A percentile compares a stretch with the other conserved stretches of the same genome.
Evolutionary conservation across 2,329 filamentous ascomycete species (phyloP).

Genomic region (Celoporthe dispersa): DNA sequence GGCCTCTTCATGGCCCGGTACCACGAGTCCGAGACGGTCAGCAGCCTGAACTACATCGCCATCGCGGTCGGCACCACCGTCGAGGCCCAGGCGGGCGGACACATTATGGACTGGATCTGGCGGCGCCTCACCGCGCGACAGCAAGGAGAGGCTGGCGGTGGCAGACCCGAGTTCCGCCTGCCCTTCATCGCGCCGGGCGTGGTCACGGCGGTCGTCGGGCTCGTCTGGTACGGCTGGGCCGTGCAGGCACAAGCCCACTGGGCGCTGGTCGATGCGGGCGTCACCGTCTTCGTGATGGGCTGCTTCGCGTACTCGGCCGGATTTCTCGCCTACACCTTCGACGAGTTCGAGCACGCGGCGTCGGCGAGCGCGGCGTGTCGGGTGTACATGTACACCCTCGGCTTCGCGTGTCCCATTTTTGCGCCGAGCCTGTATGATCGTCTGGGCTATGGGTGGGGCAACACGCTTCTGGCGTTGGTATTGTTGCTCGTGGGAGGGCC

Average conservation of each 20-base stretch:
- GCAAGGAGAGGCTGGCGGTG: slow-evolving; percentile 47
- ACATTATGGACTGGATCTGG: slow-evolving; percentile 46
- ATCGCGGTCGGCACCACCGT: slow-evolving; percentile 49
- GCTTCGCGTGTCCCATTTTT: slow-evolving; percentile 61
- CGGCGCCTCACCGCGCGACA: slow-evolving; percentile 39
- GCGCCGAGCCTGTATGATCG: slow-evolving; percentile 44
- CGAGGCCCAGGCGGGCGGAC: slow-evolving; percentile 42
- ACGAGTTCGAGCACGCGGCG: slow-evolving; percentile 47
- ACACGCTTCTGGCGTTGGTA: background rate
- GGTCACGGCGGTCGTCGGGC: background rate
- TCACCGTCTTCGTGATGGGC: slow-evolving; percentile 53
- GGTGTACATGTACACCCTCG: slow-evolving; percentile 55
- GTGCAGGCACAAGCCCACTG: background rate
- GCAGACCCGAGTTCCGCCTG: background rate
- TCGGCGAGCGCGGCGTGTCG: slow-evolving; percentile 55
- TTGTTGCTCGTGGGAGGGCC: background rate
- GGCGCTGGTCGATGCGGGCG: background rate
- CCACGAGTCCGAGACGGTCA: slow-evolving; percentile 46
- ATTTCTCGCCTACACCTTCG: slow-evolving; percentile 59
- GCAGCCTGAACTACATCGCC: slow-evolving; percentile 56
- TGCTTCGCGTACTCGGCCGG: slow-evolving; percentile 58
- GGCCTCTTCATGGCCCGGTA: slow-evolving; percentile 52
- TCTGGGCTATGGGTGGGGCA: slow-evolving; percentile 50
- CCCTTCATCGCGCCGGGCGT: background rate
- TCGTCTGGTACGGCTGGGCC: background rate